Evolutionary conservation across 2,329 filamentous ascomycete genomes (phyloP).

Genomic region (Penicillium sp.): DNA sequence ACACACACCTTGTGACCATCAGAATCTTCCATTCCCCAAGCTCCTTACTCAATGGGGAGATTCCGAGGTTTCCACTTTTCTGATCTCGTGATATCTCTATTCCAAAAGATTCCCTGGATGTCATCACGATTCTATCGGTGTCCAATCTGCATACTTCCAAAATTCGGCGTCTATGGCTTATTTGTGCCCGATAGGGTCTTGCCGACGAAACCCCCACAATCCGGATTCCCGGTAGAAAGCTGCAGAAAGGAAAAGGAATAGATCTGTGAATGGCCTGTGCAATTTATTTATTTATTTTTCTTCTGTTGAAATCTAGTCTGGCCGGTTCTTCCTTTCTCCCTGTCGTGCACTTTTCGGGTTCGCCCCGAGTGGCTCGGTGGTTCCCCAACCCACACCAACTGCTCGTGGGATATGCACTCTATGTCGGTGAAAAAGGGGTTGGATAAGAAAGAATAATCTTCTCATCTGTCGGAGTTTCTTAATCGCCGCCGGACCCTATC

Average conservation of each 20-base stretch:
- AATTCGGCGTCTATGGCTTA: not conserved
- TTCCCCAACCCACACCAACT: not conserved
- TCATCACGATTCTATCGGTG: not conserved
- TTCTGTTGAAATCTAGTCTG: not conserved
- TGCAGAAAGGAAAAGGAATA: not conserved
- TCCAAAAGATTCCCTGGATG: not conserved
- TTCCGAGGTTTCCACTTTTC: constrained; percentile 5
- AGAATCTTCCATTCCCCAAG: constrained; percentile 5
- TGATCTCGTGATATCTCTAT: not conserved
- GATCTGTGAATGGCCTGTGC: not conserved
- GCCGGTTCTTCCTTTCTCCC: not conserved
- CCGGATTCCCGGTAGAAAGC: not conserved
- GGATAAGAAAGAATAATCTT: not conserved
- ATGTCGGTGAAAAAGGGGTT: not conserved
- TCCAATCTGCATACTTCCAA: not conserved
- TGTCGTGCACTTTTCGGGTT: not conserved
- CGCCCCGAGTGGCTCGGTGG: not conserved
- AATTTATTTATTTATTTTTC: not conserved
- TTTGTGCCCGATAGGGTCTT: not conserved
- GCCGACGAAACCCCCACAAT: not conserved
- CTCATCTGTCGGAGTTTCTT: not conserved
- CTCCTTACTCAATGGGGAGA: constrained; percentile 10
- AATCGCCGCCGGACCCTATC: not conserved
- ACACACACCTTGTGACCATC: constrained; percentile 2
- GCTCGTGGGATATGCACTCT: not conserved